Evolutionary conservation across 2,329 filamentous ascomycete genomes (phyloP).

Genomic region (Cucurbitaria berberidis): DNA sequence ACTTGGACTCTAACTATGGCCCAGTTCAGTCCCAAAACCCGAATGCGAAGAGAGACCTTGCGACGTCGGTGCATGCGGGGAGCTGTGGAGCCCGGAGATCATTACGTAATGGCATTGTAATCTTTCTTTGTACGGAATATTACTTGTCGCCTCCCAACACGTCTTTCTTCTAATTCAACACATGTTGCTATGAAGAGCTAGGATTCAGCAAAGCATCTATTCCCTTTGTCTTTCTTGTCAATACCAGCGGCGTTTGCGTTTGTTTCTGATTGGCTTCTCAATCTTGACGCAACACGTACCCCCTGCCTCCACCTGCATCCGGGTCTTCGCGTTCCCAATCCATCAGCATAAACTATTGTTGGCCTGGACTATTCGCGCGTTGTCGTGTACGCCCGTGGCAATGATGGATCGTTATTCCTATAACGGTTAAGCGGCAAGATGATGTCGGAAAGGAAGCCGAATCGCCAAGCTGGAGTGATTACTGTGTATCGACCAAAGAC

Average conservation of each 20-base stretch:
- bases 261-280: background rate
- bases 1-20: background rate
- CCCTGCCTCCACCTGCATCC: background rate
- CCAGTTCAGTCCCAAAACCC: background rate
- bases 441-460: too few relatives aligned
- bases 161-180: too few relatives aligned
- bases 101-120: conserved; percentile 1
- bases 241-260: background rate
- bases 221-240: too few relatives aligned
- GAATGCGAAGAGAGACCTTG: background rate
- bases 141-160: too few relatives aligned
- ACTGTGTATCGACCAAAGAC: too few relatives aligned
- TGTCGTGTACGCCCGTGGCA: background rate
- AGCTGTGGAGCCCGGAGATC: background rate
- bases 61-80: conserved; percentile 4
- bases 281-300: background rate
- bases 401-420: background rate
- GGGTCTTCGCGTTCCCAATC: background rate
- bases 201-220: background rate
- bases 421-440: background rate
- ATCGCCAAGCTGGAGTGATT: too few relatives aligned
- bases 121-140: too few relatives aligned
- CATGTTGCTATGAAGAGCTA: background rate
- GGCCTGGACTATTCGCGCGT: background rate
- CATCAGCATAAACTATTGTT: background rate